These are phyloP conservation scores for Nicotiana benthamiana DNA, from an alignment of 257 asterid genomes.

Conservation along the genomic window DNA sequence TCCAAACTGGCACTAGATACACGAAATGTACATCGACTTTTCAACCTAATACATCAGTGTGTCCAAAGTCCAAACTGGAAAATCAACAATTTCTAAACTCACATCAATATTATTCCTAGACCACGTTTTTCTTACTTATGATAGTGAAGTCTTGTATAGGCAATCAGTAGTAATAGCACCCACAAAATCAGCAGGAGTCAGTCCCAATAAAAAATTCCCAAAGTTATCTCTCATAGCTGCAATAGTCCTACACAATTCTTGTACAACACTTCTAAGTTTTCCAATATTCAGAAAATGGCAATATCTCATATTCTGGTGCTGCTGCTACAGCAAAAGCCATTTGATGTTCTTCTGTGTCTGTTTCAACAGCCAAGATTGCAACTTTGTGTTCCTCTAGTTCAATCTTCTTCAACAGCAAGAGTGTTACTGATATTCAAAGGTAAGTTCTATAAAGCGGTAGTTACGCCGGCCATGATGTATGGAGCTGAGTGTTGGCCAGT, in stretches of 20 bases:
- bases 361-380: not conserved
- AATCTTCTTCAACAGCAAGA: constrained; percentile 40
- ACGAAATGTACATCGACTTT: not conserved
- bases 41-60: not conserved
- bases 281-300: constrained; percentile 4
- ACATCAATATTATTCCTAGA: not conserved
- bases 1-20: no score
- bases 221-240: not conserved
- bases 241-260: not conserved
- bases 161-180: not conserved
- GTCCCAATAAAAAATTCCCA: not conserved
- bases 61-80: not conserved
- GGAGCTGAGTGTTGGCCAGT: no score
- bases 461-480: no score
- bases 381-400: constrained; percentile 45
- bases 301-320: not conserved
- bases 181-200: not conserved
- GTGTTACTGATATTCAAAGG: constrained; percentile 2
- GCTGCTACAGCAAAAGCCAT: not conserved
- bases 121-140: not conserved
- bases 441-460: no score
- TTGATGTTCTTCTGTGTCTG: constrained; percentile 1
- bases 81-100: not conserved
- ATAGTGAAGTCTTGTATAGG: not conserved
- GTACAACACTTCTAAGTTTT: not conserved